A percentile compares a stretch with the other conserved stretches of the same genome.
These are phyloP conservation scores for Cyclotella cryptica DNA, from an alignment of 108 stramenopile genomes.

Conservation along the genomic window DNA sequence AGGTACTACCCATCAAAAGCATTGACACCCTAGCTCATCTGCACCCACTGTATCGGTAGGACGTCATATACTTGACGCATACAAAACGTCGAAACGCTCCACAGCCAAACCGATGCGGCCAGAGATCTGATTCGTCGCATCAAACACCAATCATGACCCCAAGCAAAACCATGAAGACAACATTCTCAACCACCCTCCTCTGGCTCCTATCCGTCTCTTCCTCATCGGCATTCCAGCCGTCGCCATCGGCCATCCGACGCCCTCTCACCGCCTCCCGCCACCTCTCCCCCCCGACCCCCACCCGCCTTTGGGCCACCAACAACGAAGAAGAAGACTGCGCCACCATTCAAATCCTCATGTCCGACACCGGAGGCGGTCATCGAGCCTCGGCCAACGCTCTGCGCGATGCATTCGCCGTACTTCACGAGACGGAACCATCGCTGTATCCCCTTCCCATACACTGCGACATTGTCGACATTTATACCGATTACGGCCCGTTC, in stretches of 20 bases:
- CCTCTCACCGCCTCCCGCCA: not conserved
- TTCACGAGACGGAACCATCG: conserved; percentile 59
- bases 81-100: not conserved
- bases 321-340: conserved; percentile 34
- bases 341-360: conserved; percentile 90
- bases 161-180: conserved; percentile 12
- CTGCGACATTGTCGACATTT: conserved; percentile 90
- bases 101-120: too few relatives aligned
- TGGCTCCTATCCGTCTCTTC: conserved; percentile 16
- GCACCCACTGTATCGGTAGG: too few relatives aligned
- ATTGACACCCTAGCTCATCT: too few relatives aligned
- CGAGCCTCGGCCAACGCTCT: conserved; percentile 88
- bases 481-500: conserved; percentile 84
- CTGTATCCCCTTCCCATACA: conserved; percentile 58
- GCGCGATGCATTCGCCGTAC: conserved; percentile 73
- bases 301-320: not conserved
- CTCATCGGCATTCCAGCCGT: conserved; percentile 17
- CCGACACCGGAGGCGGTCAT: conserved; percentile 90
- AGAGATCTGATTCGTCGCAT: too few relatives aligned
- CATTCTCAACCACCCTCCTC: conserved; percentile 5
- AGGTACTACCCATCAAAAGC: too few relatives aligned
- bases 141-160: too few relatives aligned
- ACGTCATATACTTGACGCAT: too few relatives aligned
- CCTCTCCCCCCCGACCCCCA: not conserved
- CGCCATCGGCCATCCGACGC: conserved; percentile 1